These are phyloP conservation scores for Chlorella sp. DNA, from an alignment of 139 green algal genomes.

Conservation along the genomic window DNA sequence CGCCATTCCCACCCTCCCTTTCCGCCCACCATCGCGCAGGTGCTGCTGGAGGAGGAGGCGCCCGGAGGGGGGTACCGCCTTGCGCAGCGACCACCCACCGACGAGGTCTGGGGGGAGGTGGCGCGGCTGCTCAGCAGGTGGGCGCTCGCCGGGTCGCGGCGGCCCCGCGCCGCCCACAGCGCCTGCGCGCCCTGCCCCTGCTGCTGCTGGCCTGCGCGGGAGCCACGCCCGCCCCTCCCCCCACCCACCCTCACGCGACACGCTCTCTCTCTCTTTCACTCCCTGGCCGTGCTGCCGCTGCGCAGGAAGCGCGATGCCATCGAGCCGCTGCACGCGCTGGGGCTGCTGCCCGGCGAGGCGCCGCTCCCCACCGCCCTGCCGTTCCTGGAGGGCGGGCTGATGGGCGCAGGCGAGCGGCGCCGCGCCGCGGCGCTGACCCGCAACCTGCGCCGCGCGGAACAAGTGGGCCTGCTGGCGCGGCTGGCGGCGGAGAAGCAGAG, in stretches of 20 bases:
- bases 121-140: conserved; percentile 50
- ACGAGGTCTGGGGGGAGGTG: conserved; percentile 48
- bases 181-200: too few relatives aligned
- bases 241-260: too few relatives aligned
- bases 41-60: conserved; percentile 18
- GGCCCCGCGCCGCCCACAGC: too few relatives aligned
- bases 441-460: conserved; percentile 60
- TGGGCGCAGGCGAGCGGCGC: conserved; percentile 51
- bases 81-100: conserved; percentile 19
- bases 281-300: too few relatives aligned
- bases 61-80: neutral
- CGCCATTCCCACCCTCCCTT: neutral
- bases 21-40: too few relatives aligned
- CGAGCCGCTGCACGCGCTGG: conserved; percentile 55
- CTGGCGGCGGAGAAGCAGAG: conserved; percentile 27
- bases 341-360: conserved; percentile 59
- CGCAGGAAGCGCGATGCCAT: conserved; percentile 53
- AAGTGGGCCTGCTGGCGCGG: conserved; percentile 62
- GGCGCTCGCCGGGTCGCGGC: too few relatives aligned
- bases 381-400: conserved; percentile 70
- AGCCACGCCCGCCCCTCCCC: too few relatives aligned
- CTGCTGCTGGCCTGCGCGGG: too few relatives aligned
- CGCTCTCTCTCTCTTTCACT: too few relatives aligned
- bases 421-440: conserved; percentile 62
- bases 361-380: conserved; percentile 52